Base-by-base conservation (phyloP, 148 eudicot genomes). In the Vaccinium vitisidaea region DNA sequence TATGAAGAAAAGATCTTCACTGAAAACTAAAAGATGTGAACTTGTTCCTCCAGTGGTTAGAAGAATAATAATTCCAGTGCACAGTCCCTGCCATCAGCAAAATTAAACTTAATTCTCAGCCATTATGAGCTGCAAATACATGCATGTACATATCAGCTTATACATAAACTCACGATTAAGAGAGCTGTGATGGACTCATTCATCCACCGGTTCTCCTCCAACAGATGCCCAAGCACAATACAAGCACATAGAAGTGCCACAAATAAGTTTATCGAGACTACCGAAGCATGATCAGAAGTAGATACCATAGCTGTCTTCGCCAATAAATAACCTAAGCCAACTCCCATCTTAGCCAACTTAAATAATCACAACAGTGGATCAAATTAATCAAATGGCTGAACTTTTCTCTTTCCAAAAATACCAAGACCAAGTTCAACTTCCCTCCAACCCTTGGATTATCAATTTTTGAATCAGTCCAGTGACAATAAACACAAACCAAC, bases 1-100 rank as follows among this genome's bases (percentile, higher is more conserved):
- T 56, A 90, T 92, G 81, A 94, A 94, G 92, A 94, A 94, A 84
- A 94, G 93, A 86, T 94, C 94, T 90, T 94, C 98, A 48, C 93
- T 93, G 87, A 94, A 94, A 43, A 93, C 92, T 84, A 94, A 83
- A 53, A 94, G 84, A 87, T 85, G 95, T 10, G 98, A 94, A 84
- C 88, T 93, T 81, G 80, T 93, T 55, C 95, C 98, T 78, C 89
- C 88, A 65, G 88, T 92, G 15, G 82, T 77, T 65, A 94, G 88
- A 67, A 94, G 90, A 56, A 94, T 94, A n/a, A 92, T 84, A 78
- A 87, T 84, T 82, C 98, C 98, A 23, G 93, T 92, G 61, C 91
- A 86, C 23, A 94, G 63, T 30, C 98, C 98, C 98, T 94, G 90
- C 36, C 36, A 12, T 80, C 73, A 25, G 80, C 85, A 75, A 59